phyloP scores from a whole-genome alignment of 2,329 filamentous ascomycete species.

The Zymoseptoria pseudotritici region DNA sequence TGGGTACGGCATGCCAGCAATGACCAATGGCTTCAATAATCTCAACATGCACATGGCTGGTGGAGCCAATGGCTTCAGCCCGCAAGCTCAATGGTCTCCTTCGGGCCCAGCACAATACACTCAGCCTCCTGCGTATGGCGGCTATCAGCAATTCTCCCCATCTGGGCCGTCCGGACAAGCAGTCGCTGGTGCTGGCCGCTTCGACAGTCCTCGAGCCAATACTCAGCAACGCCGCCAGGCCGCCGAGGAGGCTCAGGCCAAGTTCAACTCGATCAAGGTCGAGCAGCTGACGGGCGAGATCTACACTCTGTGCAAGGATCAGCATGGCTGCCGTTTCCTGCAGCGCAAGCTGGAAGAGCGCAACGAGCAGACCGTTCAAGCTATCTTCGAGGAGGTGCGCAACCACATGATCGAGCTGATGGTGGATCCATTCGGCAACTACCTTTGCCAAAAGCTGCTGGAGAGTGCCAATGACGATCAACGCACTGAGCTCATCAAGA shows the following conservation, averaged over 20 bases:
- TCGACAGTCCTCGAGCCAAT: slow-evolving; percentile 67
- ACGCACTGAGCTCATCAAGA: slow-evolving; percentile 84
- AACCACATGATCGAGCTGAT: slow-evolving; percentile 93
- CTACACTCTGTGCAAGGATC: slow-evolving; percentile 89
- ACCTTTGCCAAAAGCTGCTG: slow-evolving; percentile 95
- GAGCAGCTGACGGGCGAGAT: slow-evolving; percentile 77
- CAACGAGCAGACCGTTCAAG: slow-evolving; percentile 71
- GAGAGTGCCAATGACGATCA: slow-evolving; percentile 94
- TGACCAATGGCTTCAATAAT: slow-evolving; percentile 62
- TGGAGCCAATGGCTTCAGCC: slow-evolving; percentile 24
- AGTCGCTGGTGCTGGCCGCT: slow-evolving; percentile 36
- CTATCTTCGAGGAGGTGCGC: slow-evolving; percentile 92
- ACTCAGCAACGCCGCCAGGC: slow-evolving; percentile 68
- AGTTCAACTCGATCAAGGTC: slow-evolving; percentile 75
- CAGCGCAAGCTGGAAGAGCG: slow-evolving; percentile 96
- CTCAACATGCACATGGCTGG: slow-evolving; percentile 45
- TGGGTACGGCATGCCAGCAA: slow-evolving; percentile 52
- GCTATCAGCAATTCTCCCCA: slow-evolving; percentile 42
- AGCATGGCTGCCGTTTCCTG: slow-evolving; percentile 92
- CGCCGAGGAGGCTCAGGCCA: slow-evolving; percentile 63
- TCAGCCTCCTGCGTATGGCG: slow-evolving; percentile 48
- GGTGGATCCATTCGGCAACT: slow-evolving; percentile 99
- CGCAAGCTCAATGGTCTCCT: not conserved
- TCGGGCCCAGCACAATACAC: slow-evolving; percentile 27
- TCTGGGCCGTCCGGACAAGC: slow-evolving; percentile 41